Evolutionary conservation across 768 basidiomycete genomes (phyloP).

Genomic region (Podaxis rugospora): DNA sequence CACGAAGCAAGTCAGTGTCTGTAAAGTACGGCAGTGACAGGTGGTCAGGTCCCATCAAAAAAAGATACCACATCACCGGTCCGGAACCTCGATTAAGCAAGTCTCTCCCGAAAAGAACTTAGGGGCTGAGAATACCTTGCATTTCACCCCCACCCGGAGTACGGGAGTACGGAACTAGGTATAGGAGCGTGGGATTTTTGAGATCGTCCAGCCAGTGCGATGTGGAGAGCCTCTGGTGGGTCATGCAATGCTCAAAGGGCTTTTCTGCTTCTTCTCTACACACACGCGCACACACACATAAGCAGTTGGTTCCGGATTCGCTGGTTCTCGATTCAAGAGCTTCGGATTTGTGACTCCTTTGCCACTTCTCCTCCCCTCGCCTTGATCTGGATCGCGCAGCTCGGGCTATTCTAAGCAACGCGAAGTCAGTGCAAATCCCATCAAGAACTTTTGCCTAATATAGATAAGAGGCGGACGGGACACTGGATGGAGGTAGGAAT

Average conservation of each 20-base stretch:
- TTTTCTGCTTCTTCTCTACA: no score
- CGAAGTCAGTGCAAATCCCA: constrained; percentile 1
- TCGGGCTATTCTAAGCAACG: constrained; percentile 1
- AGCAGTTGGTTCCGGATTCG: not conserved
- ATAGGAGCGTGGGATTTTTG: no score
- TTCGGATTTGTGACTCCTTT: not conserved
- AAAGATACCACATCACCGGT: not conserved
- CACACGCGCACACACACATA: no score
- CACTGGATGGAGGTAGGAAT: not conserved
- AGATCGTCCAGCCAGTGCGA: no score
- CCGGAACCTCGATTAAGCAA: not conserved
- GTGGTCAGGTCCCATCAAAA: no score
- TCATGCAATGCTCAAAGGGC: no score
- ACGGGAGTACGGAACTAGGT: no score
- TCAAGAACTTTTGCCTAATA: constrained; percentile 1
- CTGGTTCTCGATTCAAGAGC: not conserved
- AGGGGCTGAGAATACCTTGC: not conserved
- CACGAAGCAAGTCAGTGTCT: no score
- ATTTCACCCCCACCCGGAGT: not conserved
- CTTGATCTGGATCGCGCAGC: not conserved
- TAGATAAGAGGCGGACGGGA: not conserved
- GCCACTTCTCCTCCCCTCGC: not conserved
- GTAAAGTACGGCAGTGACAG: no score
- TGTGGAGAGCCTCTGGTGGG: no score
- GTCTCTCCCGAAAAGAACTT: not conserved